phyloP scores from a whole-genome alignment of 108 stramenopile species.

The Cylindrotheca closterium region DNA sequence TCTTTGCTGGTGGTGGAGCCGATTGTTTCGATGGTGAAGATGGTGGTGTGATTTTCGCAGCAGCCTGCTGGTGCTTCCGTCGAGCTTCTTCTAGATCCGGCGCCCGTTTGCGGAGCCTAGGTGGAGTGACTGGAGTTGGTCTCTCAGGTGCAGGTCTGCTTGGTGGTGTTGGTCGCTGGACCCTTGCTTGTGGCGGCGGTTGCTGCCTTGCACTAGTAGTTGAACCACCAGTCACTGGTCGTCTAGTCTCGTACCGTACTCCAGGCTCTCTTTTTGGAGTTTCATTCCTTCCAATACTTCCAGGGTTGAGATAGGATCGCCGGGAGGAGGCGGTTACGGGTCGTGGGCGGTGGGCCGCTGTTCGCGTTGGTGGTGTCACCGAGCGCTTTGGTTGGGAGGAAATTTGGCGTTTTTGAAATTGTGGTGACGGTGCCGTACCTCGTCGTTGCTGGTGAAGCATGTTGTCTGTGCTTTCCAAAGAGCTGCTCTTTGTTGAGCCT shows the following conservation, averaged over 20 bases:
- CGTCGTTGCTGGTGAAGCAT: not conserved
- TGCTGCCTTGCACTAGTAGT: not conserved
- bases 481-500: not conserved
- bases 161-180: not conserved
- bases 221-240: not conserved
- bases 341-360: not conserved
- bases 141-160: not conserved
- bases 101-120: not conserved
- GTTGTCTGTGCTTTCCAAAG: not conserved
- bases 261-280: not conserved
- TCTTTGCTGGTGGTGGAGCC: not conserved
- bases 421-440: no score
- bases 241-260: not conserved
- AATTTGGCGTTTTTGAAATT: not conserved
- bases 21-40: not conserved
- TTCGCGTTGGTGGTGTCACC: not conserved
- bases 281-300: not conserved
- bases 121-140: not conserved
- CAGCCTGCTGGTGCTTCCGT: not conserved
- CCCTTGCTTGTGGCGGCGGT: not conserved
- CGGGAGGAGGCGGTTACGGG: not conserved
- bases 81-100: not conserved
- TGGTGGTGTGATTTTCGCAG: not conserved
- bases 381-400: not conserved
- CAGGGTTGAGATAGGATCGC: no score